These are phyloP conservation scores for Phytophthora sp. DNA, from an alignment of 352 stramenopile genomes.

Conservation along the genomic window DNA sequence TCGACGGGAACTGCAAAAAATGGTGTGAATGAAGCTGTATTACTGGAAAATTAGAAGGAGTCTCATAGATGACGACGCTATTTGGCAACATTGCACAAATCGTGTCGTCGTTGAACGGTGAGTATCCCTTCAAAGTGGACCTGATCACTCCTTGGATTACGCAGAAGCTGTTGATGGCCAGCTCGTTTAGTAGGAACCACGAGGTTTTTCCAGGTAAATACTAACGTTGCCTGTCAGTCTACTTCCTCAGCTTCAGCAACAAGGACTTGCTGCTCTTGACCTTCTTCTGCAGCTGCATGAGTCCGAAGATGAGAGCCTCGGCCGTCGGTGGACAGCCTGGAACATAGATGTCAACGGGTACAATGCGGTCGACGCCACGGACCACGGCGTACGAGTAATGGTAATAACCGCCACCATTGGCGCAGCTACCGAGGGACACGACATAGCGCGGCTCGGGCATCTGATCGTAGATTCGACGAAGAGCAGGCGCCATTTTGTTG, in stretches of 20 bases:
- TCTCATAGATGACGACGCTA: no score
- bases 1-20: no score
- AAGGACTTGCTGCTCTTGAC: slow-evolving; percentile 22
- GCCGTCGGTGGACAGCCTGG: slow-evolving; percentile 89
- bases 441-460: slow-evolving; percentile 99
- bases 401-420: slow-evolving; percentile 93
- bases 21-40: no score
- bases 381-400: slow-evolving; percentile 98
- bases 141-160: no score
- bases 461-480: slow-evolving; percentile 97
- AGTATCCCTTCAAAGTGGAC: no score
- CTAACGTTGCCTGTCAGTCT: no score
- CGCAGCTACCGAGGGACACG: slow-evolving; percentile 97
- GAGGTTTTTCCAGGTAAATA: no score
- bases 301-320: slow-evolving; percentile 19
- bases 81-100: no score
- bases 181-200: no score
- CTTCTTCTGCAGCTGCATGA: slow-evolving; percentile 28
- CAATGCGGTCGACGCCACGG: slow-evolving; percentile 95
- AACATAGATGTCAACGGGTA: slow-evolving; percentile 99
- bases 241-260: slow-evolving; percentile 25
- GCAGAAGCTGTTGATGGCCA: no score
- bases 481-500: slow-evolving; percentile 99
- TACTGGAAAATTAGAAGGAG: no score
- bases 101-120: no score